These are phyloP conservation scores for Agarophyton chilense DNA, from an alignment of 23 red algal genomes.

Conservation along the genomic window DNA sequence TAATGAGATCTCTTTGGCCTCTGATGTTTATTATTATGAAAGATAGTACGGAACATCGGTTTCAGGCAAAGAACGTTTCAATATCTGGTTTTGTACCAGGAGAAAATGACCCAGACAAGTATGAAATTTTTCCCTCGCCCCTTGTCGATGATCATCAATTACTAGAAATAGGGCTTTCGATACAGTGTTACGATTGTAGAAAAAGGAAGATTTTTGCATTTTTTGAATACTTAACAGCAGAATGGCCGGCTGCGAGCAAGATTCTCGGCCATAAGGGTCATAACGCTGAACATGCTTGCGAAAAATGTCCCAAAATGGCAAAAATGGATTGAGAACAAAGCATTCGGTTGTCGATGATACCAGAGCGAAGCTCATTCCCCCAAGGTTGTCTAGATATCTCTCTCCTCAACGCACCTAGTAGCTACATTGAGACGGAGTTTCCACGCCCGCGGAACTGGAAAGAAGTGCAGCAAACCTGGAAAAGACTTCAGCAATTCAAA, in stretches of 20 bases:
- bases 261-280: neutral
- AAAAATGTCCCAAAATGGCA: neutral
- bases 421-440: neutral
- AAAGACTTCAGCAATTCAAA: no score
- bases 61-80: neutral
- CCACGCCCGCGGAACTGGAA: no score
- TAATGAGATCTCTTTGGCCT: neutral
- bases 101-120: neutral
- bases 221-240: neutral
- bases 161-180: neutral
- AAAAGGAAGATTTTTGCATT: neutral
- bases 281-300: neutral
- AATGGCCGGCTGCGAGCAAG: constrained; percentile 5
- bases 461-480: no score
- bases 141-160: neutral
- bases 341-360: neutral
- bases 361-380: neutral
- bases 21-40: no score
- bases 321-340: neutral
- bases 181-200: neutral
- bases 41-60: neutral
- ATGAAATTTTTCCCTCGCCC: neutral
- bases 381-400: neutral
- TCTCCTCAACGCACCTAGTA: no score
- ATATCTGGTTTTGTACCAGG: neutral